These are phyloP conservation scores for Lumnitzera racemosa DNA, from an alignment of 345 rosid genomes.

Conservation along the genomic window DNA sequence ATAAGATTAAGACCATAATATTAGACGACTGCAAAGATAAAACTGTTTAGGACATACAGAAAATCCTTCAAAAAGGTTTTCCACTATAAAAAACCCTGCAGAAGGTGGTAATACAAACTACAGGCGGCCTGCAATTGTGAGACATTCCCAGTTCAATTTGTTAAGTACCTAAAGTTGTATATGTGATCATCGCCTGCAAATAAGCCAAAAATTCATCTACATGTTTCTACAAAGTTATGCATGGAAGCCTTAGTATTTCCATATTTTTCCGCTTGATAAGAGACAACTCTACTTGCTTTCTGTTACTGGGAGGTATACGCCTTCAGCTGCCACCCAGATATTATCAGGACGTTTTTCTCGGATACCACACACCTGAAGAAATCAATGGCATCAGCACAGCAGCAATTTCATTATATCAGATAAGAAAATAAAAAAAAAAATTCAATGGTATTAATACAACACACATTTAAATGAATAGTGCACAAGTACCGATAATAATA, in stretches of 20 bases:
- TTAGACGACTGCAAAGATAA: too few species aligned
- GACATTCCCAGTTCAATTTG: neutral
- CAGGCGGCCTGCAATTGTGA: neutral
- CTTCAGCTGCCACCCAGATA: conserved; percentile 96
- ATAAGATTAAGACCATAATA: too few species aligned
- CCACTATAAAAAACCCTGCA: too few species aligned
- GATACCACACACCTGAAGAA: conserved; percentile 74
- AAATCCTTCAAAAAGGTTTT: too few species aligned
- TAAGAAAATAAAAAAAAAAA: neutral
- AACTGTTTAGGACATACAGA: too few species aligned
- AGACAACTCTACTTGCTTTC: conserved; percentile 36
- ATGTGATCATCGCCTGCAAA: conserved; percentile 19
- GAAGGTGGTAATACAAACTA: too few species aligned
- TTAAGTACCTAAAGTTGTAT: conserved; percentile 13
- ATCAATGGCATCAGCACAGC: neutral
- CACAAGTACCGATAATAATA: too few species aligned
- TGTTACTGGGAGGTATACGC: conserved; percentile 77
- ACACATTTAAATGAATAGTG: too few species aligned
- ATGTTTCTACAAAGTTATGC: conserved; percentile 17
- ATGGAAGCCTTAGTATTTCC: neutral
- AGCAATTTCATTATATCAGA: neutral
- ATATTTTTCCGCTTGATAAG: neutral
- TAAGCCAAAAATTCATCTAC: conserved; percentile 28
- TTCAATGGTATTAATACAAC: too few species aligned
- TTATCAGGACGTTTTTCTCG: conserved; percentile 82